A percentile compares a stretch with the other conserved stretches of the same genome.
Evolutionary conservation across 164 flowering plant species (phyloP).

Genomic region (Magnolia officinalis): DNA sequence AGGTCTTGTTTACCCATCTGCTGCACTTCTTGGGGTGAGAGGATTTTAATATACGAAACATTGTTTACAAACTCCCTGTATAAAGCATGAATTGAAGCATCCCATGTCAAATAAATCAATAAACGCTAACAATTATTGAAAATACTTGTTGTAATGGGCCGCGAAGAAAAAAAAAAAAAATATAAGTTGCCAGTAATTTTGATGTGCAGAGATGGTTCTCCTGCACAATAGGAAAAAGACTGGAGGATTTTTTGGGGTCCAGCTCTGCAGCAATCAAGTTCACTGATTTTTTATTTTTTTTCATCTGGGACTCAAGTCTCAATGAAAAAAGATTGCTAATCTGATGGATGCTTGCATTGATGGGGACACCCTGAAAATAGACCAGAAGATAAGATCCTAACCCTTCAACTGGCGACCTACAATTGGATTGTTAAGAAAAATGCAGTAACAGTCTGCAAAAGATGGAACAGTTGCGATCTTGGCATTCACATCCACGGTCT

Average conservation of each 20-base stretch:
- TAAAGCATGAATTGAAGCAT: neutral
- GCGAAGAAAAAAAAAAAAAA: neutral
- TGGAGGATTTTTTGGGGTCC: no score
- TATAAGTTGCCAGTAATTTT: no score
- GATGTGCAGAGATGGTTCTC: no score
- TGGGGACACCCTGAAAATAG: neutral
- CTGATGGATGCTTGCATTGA: neutral
- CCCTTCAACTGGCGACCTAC: neutral
- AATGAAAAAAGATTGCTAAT: neutral
- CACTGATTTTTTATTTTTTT: no score
- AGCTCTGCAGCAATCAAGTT: no score
- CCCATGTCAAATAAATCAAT: neutral
- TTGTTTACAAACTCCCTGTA: conserved; percentile 90
- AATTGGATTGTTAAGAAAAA: neutral
- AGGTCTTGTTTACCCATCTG: conserved; percentile 75
- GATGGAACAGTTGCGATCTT: no score
- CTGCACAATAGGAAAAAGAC: no score
- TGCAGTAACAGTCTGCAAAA: neutral
- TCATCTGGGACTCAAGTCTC: no score
- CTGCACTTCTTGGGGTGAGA: conserved; percentile 90
- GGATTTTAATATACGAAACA: conserved; percentile 91
- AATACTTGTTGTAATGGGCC: no score
- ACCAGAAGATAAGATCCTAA: neutral
- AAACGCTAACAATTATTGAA: neutral
- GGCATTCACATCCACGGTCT: neutral